phyloP scores from a whole-genome alignment of 1,139 yeast species.

The Yamadazyma aaseri region DNA sequence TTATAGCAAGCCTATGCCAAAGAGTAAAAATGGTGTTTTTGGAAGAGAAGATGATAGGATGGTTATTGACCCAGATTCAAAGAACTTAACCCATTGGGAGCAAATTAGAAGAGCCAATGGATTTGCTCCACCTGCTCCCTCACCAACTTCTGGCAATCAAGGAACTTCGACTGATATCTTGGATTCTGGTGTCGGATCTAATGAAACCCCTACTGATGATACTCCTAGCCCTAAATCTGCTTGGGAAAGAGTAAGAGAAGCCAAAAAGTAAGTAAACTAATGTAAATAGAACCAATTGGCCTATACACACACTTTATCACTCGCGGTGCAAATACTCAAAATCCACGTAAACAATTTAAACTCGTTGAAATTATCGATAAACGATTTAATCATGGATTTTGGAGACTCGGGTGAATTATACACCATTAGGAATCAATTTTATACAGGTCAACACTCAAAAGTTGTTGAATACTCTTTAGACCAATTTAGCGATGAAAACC shows the following conservation, averaged over 20 bases:
- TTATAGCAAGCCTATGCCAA: slow-evolving; percentile 21
- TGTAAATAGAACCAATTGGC: background rate
- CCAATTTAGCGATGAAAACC: slow-evolving; percentile 36
- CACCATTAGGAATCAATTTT: slow-evolving; percentile 46
- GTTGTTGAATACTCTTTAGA: slow-evolving; percentile 33
- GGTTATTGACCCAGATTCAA: slow-evolving; percentile 7
- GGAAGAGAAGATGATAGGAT: slow-evolving; percentile 11
- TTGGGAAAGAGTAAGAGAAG: slow-evolving; percentile 10
- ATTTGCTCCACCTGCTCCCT: too few species aligned
- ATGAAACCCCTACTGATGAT: background rate
- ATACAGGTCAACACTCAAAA: slow-evolving; percentile 43
- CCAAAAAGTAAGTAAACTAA: slow-evolving; percentile 1
- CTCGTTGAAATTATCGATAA: background rate
- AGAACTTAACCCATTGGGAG: slow-evolving; percentile 29
- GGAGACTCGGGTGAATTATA: slow-evolving; percentile 45
- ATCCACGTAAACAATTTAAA: background rate
- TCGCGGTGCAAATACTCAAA: background rate
- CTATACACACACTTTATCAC: background rate
- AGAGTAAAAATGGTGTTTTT: slow-evolving; percentile 5
- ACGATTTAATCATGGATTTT: slow-evolving; percentile 32
- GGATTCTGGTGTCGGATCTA: background rate
- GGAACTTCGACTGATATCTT: background rate
- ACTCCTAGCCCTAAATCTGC: slow-evolving; percentile 2
- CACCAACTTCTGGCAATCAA: background rate
- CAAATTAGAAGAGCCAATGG: slow-evolving; percentile 32